phyloP scores from a whole-genome alignment of 208 protist species.

The Wallacemonas sp. region DNA sequence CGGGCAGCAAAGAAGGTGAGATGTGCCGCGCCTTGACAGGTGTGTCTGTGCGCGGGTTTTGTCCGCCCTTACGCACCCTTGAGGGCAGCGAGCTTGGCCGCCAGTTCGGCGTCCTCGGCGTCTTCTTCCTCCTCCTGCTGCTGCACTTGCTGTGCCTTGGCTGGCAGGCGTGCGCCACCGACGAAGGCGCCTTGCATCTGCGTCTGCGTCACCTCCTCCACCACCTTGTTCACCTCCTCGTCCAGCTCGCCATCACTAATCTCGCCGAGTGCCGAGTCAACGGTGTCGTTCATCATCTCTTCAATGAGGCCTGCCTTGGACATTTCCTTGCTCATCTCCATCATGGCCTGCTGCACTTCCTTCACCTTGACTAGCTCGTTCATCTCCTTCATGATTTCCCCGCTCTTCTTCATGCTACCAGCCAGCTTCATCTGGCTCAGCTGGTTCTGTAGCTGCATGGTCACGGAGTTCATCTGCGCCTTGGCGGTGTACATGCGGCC shows the following conservation, averaged over 20 bases:
- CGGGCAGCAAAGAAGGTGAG: not conserved
- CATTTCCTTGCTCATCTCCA: constrained; percentile 84
- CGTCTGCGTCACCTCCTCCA: constrained; percentile 75
- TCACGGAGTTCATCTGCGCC: constrained; percentile 89
- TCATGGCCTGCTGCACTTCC: constrained; percentile 82
- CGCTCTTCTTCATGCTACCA: constrained; percentile 64
- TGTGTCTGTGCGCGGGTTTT: too few relatives aligned
- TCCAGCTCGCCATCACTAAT: constrained; percentile 88
- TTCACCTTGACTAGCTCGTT: constrained; percentile 74
- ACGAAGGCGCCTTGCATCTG: constrained; percentile 69
- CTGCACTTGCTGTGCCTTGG: constrained; percentile 21
- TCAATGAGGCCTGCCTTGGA: constrained; percentile 89
- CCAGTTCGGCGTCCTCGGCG: constrained; percentile 41
- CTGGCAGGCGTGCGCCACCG: constrained; percentile 46
- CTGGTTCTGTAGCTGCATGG: constrained; percentile 89
- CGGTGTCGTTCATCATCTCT: constrained; percentile 87
- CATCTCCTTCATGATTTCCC: constrained; percentile 87
- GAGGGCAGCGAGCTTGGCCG: constrained; percentile 66
- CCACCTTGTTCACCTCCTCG: constrained; percentile 86
- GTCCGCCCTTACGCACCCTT: constrained; percentile 13
- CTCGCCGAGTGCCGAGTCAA: constrained; percentile 80
- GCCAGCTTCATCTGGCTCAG: constrained; percentile 75
- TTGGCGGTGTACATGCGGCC: constrained; percentile 85
- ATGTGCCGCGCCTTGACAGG: too few relatives aligned
- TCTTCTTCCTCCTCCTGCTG: constrained; percentile 31